Base-by-base conservation (phyloP, 2,329 filamentous ascomycete genomes). In the Pseudocercospora macadamiae region DNA sequence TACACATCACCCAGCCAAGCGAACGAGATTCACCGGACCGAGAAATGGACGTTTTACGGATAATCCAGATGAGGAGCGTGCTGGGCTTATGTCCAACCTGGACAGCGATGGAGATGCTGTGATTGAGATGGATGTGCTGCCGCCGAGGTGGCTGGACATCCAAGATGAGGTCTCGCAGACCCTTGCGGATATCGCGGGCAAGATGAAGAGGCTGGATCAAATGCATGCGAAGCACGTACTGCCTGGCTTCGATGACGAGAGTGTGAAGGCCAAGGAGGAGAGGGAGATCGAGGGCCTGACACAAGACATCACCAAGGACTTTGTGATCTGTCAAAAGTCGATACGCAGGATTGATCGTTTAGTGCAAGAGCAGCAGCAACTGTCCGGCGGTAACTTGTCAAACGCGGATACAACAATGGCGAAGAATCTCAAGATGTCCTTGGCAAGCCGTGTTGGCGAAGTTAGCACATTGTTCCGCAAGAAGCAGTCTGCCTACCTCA, bases 51-150 rank as follows among this genome's bases (percentile, higher is more conserved):
- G 77, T 52, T 66, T 65, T 52, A 60, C 60, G 25, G 78, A 81
- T 42, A 85, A 88, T 69, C 59, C 60, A 7, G 59, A 52, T 55
- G 66, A 70, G 34, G 88, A 91, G 76, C 83, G 86, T 59, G 89
- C 91, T 66, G 92, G 93, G 37, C 89, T 99, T 69, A 89, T 99
- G 73, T 90, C 92, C 63, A 83, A 86, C 55, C 86, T 84, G 69
- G 68, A 70, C 16, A 86, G 83, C 51, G 91, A 96, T 76, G 92
- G 92, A 72, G 93, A 97, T 76, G 90, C 91, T 18, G 87, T 99
- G 57, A 97, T 99, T 70, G 95, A 99, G 80, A 97, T 99, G 95
- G 93, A 97, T 76, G 80, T 96, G 36, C 82, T 99, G 16, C 95
- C 95, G 21, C 95, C 95, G 54, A 88, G 95, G 61, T 99, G 95